Base-by-base conservation (phyloP, 495 filamentous ascomycete species). In the Xylaria scruposa region DNA sequence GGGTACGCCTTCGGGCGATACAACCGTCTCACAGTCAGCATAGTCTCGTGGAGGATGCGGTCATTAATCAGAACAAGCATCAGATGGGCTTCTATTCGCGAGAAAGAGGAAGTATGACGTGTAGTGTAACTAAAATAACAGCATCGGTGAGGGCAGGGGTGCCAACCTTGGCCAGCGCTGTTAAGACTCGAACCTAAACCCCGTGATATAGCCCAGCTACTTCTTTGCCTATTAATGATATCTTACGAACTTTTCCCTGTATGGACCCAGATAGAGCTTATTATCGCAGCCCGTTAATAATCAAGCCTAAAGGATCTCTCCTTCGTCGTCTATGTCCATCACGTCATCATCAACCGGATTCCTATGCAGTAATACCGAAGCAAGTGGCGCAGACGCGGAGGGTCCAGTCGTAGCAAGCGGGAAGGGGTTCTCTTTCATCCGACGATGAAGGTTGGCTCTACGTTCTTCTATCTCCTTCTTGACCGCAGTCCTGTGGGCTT, bases 21-120 rank as follows among this genome's bases (percentile, higher is more conserved):
- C 51, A 40, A 44, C 54, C 63, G 67, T 65, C 68, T 67, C 70
- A 42, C 72, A 77, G 0, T 26, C 19, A 29, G 59, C 6, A 72
- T 73, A 21, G 74, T 70, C 49, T 72, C 65, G 38, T 44, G 21
- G 36, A 26, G 17, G 44, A 15, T 17, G 44, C 17, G 10, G 3
- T 68, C 21, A 31, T 38, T 5, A 24, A 40, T 42, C 21, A 40
- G 63, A 40, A 31, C 9, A 38, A 44, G 53, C n/a, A 42, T 33
- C 33, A 0, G 1, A 38, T 19, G 5, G 10, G 19, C 17, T 60
- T 10, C 31, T 9, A 8, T 26, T 49, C 9, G 19, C 21, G 17
- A 10, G 19, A 46, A 24, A 33, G 47, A n/a, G 53, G 42, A 60
- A 33, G 29, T 17, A 60, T 26, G 5, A 17, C 10, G 3, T 47